Evolutionary conservation across 2,329 filamentous ascomycete genomes (phyloP), one percentile per base, ranked within the genome.

Genomic region (Coniella lustricola): DNA sequence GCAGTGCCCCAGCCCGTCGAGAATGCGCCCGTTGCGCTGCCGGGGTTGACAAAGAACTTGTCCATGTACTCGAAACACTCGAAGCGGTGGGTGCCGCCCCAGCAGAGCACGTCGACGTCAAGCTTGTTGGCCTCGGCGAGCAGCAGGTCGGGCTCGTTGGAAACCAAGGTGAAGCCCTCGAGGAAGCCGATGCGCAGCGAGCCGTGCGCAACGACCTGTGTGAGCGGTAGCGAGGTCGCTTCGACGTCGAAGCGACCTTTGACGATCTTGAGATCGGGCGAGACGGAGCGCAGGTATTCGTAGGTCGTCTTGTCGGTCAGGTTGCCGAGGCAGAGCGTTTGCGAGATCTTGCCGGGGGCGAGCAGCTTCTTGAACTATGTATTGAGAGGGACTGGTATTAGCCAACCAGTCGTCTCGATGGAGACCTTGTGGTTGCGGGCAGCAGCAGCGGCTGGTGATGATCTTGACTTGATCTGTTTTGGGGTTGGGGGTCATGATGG

Each of bases 301-400:
- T 88, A 90, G 40, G 85, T 89, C 56, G 80, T 75, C 64, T 84
- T 83, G 71, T 90, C 85, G 56, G 85, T 90, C 37, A 90, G 76
- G 70, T 90, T 90, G 59, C 86, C 85, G 34, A 89, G 76, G 67
- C 85, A 90, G 56, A 90, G 77, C 47, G 85, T 87, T 67, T 90
- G 86, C 54, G 84, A 83, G 60, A 90, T 90, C 70, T 90, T 90
- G 57, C 86, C 86, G 12, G 86, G 86, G 1, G 85, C 84, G 59
- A 90, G 82, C 59, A 90, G 85, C 66, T 90, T 90, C 66, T 87
- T 88, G 75, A 90, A 90, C 86, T 90, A 65, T 46, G 31, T n/a
- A n/a, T n/a, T 12, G 20, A 34, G 37, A 39, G 4, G 21, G 16
- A 21, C 36, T 4, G 12, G n/a, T 31, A 12, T 34, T 20, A 17